phyloP scores from a whole-genome alignment of 305 asterid species.

The Euphrasia arctica region DNA sequence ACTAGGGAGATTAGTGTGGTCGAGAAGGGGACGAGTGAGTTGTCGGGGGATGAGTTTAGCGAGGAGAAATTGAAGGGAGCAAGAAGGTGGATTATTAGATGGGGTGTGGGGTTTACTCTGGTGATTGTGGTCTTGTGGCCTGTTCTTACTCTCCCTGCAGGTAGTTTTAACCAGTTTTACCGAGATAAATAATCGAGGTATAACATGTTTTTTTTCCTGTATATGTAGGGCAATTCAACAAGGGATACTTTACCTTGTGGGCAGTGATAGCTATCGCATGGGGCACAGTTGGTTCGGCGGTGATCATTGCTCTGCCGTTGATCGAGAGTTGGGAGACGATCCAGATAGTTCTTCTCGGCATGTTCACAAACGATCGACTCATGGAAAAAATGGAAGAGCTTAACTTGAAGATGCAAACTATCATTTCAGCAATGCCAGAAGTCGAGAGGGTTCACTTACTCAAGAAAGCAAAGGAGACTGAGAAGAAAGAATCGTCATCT shows the following conservation, averaged over 20 bases:
- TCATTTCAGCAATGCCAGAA: conserved; percentile 65
- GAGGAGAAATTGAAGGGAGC: conserved; percentile 66
- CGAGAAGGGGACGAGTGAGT: conserved; percentile 65
- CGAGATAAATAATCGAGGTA: too few species aligned
- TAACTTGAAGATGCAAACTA: conserved; percentile 53
- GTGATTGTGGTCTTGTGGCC: conserved; percentile 77
- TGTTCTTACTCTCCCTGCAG: conserved; percentile 80
- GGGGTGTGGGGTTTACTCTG: conserved; percentile 81
- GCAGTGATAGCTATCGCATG: conserved; percentile 78
- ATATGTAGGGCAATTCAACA: conserved; percentile 65
- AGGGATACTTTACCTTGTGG: conserved; percentile 92
- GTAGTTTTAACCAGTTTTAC: conserved; percentile 26
- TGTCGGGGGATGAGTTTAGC: conserved; percentile 55
- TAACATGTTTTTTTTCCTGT: neutral
- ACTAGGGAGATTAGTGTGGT: conserved; percentile 74
- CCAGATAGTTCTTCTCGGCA: conserved; percentile 54
- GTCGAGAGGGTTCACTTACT: conserved; percentile 56
- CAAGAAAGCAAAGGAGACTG: neutral
- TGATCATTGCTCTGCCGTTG: conserved; percentile 70
- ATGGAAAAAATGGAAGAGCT: conserved; percentile 78
- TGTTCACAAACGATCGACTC: conserved; percentile 50
- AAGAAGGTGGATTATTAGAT: conserved; percentile 75
- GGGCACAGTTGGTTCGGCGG: conserved; percentile 82
- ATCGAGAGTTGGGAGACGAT: conserved; percentile 80
- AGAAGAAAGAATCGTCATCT: neutral